Evolutionary conservation across 148 eudicot genomes (phyloP).

Genomic region (Euryodendron excelsum): DNA sequence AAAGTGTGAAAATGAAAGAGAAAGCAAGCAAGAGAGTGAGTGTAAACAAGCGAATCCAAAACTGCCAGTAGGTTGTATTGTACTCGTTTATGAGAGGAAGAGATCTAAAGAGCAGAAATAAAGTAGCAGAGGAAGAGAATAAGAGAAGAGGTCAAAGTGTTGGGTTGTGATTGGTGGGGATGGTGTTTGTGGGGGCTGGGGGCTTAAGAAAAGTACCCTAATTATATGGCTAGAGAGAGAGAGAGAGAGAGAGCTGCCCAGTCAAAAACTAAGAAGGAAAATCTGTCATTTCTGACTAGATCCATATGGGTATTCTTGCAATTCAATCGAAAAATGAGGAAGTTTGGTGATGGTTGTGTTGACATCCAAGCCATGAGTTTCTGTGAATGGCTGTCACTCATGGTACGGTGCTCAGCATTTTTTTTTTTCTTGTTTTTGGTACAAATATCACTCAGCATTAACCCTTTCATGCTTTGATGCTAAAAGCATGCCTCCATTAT

Average conservation of each 20-base stretch:
- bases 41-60: neutral
- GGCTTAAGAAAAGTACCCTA: slow-evolving; percentile 3
- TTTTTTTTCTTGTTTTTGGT: no score
- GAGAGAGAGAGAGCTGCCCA: slow-evolving; percentile 1
- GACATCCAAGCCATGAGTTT: no score
- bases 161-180: slow-evolving; percentile 30
- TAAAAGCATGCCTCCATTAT: no score
- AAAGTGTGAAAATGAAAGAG: no score
- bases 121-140: neutral
- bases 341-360: no score
- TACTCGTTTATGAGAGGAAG: slow-evolving; percentile 9
- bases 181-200: slow-evolving; percentile 29
- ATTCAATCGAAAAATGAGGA: no score
- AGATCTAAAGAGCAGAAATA: slow-evolving; percentile 7
- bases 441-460: no score
- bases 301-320: slow-evolving; percentile 7
- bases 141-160: slow-evolving; percentile 20
- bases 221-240: neutral
- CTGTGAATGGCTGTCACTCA: no score
- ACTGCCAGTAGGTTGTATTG: slow-evolving; percentile 13
- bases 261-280: slow-evolving; percentile 19
- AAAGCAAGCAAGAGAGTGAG: neutral
- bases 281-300: slow-evolving; percentile 22
- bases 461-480: no score
- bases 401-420: no score